These are phyloP conservation scores for Alternaria viburni DNA, from an alignment of 2,329 filamentous ascomycete genomes.

Conservation along the genomic window DNA sequence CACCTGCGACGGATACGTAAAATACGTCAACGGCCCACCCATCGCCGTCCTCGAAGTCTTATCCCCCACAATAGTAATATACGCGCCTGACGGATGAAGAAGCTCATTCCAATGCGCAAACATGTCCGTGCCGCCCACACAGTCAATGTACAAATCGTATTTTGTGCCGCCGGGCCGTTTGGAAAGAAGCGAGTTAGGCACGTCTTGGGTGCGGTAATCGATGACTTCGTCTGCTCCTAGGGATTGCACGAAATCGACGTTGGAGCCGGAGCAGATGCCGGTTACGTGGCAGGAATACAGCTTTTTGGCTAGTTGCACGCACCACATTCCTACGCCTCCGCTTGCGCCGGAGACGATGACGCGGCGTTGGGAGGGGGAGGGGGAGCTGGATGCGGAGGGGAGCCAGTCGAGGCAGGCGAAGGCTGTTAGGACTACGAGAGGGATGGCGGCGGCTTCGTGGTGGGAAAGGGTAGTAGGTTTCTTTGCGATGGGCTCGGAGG, in stretches of 20 bases:
- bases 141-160: constrained; percentile 58
- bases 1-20: constrained; percentile 38
- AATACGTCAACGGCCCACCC: constrained; percentile 43
- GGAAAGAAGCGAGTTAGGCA: constrained; percentile 40
- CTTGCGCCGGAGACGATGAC: constrained; percentile 40
- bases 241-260: constrained; percentile 53
- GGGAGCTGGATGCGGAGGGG: constrained; percentile 3
- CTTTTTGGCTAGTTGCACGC: constrained; percentile 49
- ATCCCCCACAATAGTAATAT: constrained; percentile 51
- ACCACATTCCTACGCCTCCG: constrained; percentile 42
- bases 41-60: constrained; percentile 49
- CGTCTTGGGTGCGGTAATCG: constrained; percentile 43
- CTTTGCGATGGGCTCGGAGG: constrained; percentile 29
- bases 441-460: constrained; percentile 37
- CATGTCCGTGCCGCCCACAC: constrained; percentile 57
- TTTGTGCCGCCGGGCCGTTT: constrained; percentile 40
- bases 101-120: constrained; percentile 44
- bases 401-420: constrained; percentile 43
- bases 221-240: constrained; percentile 59
- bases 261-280: constrained; percentile 57
- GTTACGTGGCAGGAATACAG: constrained; percentile 51
- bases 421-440: constrained; percentile 49
- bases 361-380: constrained; percentile 17
- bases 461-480: constrained; percentile 28
- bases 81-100: constrained; percentile 47